phyloP scores from a whole-genome alignment of 2,329 filamentous ascomycete species.

The Cercospora berteroae region DNA sequence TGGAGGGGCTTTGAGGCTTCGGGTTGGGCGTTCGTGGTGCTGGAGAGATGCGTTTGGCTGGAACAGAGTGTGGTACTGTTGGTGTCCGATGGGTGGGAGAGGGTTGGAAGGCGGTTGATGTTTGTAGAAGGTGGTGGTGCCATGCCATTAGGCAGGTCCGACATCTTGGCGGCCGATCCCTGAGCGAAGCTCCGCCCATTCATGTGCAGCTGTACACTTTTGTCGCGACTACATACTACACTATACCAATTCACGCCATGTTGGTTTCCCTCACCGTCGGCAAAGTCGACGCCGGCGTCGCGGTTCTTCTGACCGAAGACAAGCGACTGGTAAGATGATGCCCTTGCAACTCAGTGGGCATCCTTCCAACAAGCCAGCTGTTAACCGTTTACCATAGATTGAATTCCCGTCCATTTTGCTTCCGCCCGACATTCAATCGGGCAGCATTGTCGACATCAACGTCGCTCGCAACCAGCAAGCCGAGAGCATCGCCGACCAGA shows the following conservation, averaged over 20 bases:
- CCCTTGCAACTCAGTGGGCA: background rate
- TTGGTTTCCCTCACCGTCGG: constrained; percentile 96
- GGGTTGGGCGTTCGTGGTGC: background rate
- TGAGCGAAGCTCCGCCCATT: background rate
- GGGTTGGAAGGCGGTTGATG: background rate
- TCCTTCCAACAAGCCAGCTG: constrained; percentile 13
- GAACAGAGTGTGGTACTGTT: background rate
- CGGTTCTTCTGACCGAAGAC: constrained; percentile 92
- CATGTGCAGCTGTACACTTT: background rate
- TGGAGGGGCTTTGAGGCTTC: background rate
- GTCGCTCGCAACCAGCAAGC: constrained; percentile 82
- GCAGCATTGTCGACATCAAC: constrained; percentile 96
- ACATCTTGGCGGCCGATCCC: background rate
- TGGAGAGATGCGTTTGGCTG: background rate
- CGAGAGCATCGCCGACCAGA: constrained; percentile 69
- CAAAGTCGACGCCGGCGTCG: constrained; percentile 98
- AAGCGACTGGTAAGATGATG: constrained; percentile 78
- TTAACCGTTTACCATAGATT: constrained; percentile 61
- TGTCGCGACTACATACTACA: background rate
- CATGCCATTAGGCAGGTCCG: background rate
- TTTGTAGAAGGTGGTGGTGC: background rate
- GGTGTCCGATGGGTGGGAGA: background rate
- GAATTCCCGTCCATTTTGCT: constrained; percentile 98
- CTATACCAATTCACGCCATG: constrained; percentile 54
- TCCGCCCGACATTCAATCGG: constrained; percentile 89